Base-by-base conservation (phyloP, 2,329 filamentous ascomycete species). In the Monilinia polystroma region DNA sequence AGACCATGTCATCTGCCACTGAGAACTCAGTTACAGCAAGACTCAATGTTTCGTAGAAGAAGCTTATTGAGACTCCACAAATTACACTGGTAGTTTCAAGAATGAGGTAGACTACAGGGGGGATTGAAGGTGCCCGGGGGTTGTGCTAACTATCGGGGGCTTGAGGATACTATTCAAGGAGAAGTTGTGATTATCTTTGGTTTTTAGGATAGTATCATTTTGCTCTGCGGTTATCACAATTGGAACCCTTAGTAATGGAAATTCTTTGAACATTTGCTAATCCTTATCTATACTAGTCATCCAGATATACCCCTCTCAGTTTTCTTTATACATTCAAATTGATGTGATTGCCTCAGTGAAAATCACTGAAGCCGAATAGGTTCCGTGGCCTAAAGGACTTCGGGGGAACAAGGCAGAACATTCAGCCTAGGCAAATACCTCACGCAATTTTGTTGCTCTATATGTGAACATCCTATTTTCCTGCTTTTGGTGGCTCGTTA, bases 21-120 rank as follows among this genome's bases (percentile, higher is more conserved):
- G 26, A 14, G 26, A 52, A 32, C 2, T 76, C 78, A 20, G 79
- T 83, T 73, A 85, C 83, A 11, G 83, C 78, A 4, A 81, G 82
- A 72, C 74, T 89, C 68, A 85, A 85, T 68, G 81, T 83, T 1
- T 80, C 73, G 23, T 89, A 84, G 71, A 66, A 82, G 62, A 79
- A 73, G 69, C 84, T 85, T 0, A 79, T 88, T 0, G 75, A 73
- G 14, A 84, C 84, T 0, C 81, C 82, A 1, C 77, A 78, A 3
- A 77, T 80, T 8, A 72, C 86, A 43, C 71, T 86, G 26, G 80
- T 82, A 5, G 80, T 75, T 12, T 81, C 80, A 0, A 76, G 73
- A 68, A 70, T 82, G 53, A 72, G 77, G 23, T 81, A 79, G 71
- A 71, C 78, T 8, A 82, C 85, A 54, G 82, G 83, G 5, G 79